These are phyloP conservation scores for Fusarium sp. DNA, from an alignment of 2,329 filamentous ascomycete species.

Conservation along the genomic window DNA sequence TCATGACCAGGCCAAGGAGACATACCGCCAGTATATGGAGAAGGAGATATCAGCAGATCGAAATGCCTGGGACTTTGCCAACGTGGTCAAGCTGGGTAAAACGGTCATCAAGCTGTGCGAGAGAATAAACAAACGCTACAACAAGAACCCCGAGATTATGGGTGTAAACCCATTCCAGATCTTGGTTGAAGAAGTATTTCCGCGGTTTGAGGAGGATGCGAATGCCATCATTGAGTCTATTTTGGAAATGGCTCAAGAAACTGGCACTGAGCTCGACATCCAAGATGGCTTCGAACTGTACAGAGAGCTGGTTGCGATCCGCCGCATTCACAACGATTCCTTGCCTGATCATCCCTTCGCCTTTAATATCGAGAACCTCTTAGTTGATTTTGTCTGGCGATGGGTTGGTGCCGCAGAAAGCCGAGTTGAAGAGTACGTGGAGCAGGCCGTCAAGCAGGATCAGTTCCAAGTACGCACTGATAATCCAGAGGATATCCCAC, in stretches of 20 bases:
- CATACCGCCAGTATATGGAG: conserved; percentile 82
- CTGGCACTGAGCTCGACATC: conserved; percentile 80
- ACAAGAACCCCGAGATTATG: conserved; percentile 87
- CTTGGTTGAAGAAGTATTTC: conserved; percentile 84
- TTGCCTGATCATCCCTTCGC: conserved; percentile 81
- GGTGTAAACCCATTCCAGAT: conserved; percentile 74
- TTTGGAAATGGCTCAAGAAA: conserved; percentile 75
- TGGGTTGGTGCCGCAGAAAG: conserved; percentile 88
- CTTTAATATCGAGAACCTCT: conserved; percentile 86
- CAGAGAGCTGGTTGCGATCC: conserved; percentile 85
- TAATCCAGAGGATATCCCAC: conserved; percentile 69
- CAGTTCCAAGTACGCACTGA: conserved; percentile 80
- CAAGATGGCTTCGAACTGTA: conserved; percentile 96
- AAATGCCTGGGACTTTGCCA: conserved; percentile 88
- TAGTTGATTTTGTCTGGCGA: conserved; percentile 94
- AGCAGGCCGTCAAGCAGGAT: conserved; percentile 91
- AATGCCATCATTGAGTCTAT: conserved; percentile 86
- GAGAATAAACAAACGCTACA: conserved; percentile 91
- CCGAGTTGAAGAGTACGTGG: conserved; percentile 85
- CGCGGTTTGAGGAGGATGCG: conserved; percentile 90
- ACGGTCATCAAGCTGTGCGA: conserved; percentile 86
- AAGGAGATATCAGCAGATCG: conserved; percentile 82
- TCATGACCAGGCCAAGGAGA: conserved; percentile 77
- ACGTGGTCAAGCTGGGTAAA: conserved; percentile 90
- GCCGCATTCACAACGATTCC: conserved; percentile 80